These are phyloP conservation scores for Ambrosiella beaveri DNA, from an alignment of 2,329 filamentous ascomycete genomes.

Conservation along the genomic window DNA sequence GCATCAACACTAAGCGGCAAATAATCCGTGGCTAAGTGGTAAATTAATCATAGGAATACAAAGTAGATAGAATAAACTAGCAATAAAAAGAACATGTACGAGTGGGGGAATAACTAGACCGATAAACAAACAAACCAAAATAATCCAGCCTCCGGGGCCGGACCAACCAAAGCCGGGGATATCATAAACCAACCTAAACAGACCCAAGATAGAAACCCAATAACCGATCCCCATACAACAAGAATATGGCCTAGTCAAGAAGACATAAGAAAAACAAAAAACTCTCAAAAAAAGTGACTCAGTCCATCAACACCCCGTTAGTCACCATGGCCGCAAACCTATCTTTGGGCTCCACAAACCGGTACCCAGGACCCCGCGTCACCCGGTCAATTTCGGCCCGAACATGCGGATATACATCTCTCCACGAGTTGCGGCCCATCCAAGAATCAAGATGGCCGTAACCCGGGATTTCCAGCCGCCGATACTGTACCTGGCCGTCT, in stretches of 20 bases:
- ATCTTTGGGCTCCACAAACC: conserved; percentile 28
- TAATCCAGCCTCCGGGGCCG: background rate
- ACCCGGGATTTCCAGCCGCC: conserved; percentile 33
- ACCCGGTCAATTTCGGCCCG: conserved; percentile 38
- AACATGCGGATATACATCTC: conserved; percentile 41
- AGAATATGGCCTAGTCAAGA: background rate
- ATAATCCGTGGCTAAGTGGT: conserved; percentile 19
- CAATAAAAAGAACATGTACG: background rate
- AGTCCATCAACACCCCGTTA: conserved; percentile 25
- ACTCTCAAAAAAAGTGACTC: conserved; percentile 1
- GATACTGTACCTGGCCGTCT: conserved; percentile 27
- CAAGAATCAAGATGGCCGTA: conserved; percentile 46
- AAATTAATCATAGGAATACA: background rate
- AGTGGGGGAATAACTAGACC: background rate
- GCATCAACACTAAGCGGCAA: conserved; percentile 37
- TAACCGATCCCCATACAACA: too few relatives aligned
- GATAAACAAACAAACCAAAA: background rate
- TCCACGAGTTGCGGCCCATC: conserved; percentile 43
- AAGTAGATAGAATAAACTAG: background rate
- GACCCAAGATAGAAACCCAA: too few relatives aligned
- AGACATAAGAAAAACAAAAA: background rate
- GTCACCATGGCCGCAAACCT: conserved; percentile 25
- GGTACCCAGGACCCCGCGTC: conserved; percentile 24
- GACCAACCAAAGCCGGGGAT: background rate
- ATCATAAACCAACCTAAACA: conserved; percentile 3